Percentiles rank a stretch among this genome's conserved stretches.
phyloP scores from a whole-genome alignment of 371 early-diverging fungal genomes.

The Rhizoclosmatium hyalinum region DNA sequence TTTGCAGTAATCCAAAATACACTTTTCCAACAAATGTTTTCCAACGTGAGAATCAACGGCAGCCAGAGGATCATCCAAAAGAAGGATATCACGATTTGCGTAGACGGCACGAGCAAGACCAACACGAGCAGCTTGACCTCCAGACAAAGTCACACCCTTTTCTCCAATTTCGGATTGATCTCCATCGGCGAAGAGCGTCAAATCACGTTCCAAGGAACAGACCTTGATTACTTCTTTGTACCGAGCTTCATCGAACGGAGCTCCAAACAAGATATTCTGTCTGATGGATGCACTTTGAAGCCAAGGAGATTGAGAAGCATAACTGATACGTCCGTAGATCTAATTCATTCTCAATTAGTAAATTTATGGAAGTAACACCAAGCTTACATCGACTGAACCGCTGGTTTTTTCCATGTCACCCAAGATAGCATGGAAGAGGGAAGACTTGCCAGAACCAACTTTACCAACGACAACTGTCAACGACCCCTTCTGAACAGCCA shows the following conservation, averaged over 20 bases:
- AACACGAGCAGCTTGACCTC: slow-evolving; percentile 33
- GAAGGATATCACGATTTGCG: slow-evolving; percentile 26
- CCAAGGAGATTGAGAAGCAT: slow-evolving; percentile 47
- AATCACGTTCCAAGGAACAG: slow-evolving; percentile 49
- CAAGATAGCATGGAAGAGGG: slow-evolving; percentile 42
- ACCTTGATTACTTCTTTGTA: slow-evolving; percentile 35
- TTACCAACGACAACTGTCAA: slow-evolving; percentile 37
- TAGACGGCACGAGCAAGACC: slow-evolving; percentile 34
- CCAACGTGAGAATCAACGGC: slow-evolving; percentile 55
- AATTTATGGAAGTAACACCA: not conserved
- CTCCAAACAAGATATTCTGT: slow-evolving; percentile 57
- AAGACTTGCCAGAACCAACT: slow-evolving; percentile 48
- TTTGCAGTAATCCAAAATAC: slow-evolving; percentile 27
- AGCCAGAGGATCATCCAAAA: slow-evolving; percentile 46
- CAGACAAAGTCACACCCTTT: slow-evolving; percentile 36
- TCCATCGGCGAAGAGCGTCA: slow-evolving; percentile 44
- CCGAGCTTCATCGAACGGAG: slow-evolving; percentile 32
- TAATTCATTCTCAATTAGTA: not conserved
- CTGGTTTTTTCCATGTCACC: slow-evolving; percentile 42
- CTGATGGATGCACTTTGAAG: slow-evolving; percentile 50
- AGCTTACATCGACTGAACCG: slow-evolving; percentile 42
- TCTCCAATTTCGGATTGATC: slow-evolving; percentile 50
- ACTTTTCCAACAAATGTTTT: slow-evolving; percentile 28
- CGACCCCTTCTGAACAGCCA: not conserved
- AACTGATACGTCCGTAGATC: slow-evolving; percentile 39